phyloP scores from a whole-genome alignment of 2,329 filamentous ascomycete species.

The Fusarium drepaniforme region DNA sequence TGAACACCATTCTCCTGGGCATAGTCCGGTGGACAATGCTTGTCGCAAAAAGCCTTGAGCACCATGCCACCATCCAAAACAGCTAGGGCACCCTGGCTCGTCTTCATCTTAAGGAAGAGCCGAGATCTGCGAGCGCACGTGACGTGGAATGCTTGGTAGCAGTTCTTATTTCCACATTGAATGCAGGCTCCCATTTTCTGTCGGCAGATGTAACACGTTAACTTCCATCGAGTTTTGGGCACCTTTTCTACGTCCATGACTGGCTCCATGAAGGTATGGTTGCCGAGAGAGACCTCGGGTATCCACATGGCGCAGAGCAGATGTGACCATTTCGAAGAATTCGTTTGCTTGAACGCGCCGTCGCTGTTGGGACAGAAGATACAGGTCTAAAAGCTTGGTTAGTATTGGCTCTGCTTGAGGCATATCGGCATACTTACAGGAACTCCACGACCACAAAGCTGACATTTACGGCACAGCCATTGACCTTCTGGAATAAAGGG shows the following conservation, averaged over 20 bases:
- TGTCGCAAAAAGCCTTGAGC: conserved; percentile 95
- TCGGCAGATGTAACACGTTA: conserved; percentile 95
- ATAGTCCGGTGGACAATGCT: conserved; percentile 92
- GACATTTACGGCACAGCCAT: conserved; percentile 97
- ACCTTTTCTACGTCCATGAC: conserved; percentile 99
- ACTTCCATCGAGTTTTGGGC: conserved; percentile 91
- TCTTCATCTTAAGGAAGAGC: conserved; percentile 97
- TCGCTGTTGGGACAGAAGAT: conserved; percentile 99
- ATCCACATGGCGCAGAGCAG: conserved; percentile 98
- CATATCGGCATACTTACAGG: conserved; percentile 67
- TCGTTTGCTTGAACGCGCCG: conserved; percentile 98
- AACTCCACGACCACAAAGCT: conserved; percentile 91
- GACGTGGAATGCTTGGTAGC: conserved; percentile 97
- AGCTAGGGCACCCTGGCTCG: conserved; percentile 81
- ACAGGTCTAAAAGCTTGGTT: conserved; percentile 72
- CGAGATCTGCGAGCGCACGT: conserved; percentile 91
- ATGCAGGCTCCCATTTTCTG: conserved; percentile 99
- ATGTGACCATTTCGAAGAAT: conserved; percentile 96
- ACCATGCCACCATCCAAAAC: conserved; percentile 84
- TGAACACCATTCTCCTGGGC: conserved; percentile 87
- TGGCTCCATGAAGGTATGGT: conserved; percentile 97
- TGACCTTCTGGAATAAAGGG: conserved; percentile 99
- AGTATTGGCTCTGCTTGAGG: conserved; percentile 19
- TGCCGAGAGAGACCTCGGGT: conserved; percentile 94
- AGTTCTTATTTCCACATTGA: conserved; percentile 97